A percentile compares a stretch with the other conserved stretches of the same genome.
phyloP scores from a whole-genome alignment of 129 eudicot genomes.

The Solidago caesia region DNA sequence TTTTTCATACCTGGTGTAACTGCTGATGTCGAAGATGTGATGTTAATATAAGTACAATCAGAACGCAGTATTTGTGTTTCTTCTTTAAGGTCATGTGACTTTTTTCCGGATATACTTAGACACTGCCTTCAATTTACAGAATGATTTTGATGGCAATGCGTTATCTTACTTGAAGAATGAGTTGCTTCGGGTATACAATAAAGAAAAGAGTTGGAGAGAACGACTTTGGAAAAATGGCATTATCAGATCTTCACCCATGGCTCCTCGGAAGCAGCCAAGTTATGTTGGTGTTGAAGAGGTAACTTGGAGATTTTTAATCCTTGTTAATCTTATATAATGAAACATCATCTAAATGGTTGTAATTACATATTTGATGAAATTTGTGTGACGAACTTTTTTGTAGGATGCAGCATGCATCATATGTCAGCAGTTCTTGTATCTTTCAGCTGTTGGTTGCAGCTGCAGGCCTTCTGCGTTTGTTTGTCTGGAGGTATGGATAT shows the following conservation, averaged over 20 bases:
- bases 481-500: slow-evolving; percentile 80
- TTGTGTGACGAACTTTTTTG: slow-evolving; percentile 18
- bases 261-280: slow-evolving; percentile 63
- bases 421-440: slow-evolving; percentile 85
- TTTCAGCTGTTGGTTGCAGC: slow-evolving; percentile 85
- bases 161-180: slow-evolving; percentile 68
- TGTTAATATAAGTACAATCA: not conserved
- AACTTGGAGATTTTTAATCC: slow-evolving; percentile 14
- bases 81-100: slow-evolving; percentile 19
- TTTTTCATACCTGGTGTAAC: slow-evolving; percentile 15
- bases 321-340: slow-evolving; percentile 17
- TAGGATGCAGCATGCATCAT: slow-evolving; percentile 93
- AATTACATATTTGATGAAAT: slow-evolving; percentile 17
- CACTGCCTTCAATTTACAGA: slow-evolving; percentile 47
- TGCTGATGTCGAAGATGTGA: slow-evolving; percentile 12
- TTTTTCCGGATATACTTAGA: slow-evolving; percentile 16
- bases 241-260: slow-evolving; percentile 61
- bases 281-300: slow-evolving; percentile 96
- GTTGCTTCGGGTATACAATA: slow-evolving; percentile 61
- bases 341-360: slow-evolving; percentile 7
- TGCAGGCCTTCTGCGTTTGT: slow-evolving; percentile 85
- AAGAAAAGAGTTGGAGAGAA: slow-evolving; percentile 91
- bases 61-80: not conserved
- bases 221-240: slow-evolving; percentile 86
- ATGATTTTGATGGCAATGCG: slow-evolving; percentile 56